Evolutionary conservation across 805 yeast genomes (phyloP), one percentile per base, ranked within the genome.

Genomic region (Wickerhamomyces ciferrii): DNA sequence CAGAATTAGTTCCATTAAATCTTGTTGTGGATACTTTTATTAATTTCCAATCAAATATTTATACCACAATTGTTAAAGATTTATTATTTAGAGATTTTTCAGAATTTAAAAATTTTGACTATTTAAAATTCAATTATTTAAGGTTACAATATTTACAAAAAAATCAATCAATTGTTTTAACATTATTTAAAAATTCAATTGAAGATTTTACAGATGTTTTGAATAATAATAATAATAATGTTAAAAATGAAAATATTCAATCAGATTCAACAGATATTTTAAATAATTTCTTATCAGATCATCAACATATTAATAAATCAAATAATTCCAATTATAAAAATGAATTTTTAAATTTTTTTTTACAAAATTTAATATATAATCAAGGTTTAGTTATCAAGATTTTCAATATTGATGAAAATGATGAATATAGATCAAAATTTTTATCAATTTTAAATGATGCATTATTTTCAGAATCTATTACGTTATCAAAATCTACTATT

Each of bases 1-100:
- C 70, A 44, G 71, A 67, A 18, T 60, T 74, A 37, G 50, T 71
- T 2, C 52, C 58, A 2, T 41, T 76, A 4, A 57, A 65, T 15
- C 51, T 63, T 2, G 52, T 72, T 1, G 58, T 68, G 6, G 68
- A 66, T 15, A 53, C 71, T 5, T 59, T 65, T 39, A 40, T 60
- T 43, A 43, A 52, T 10, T 57, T 58, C 41, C 49, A 53, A 27
- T 46, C 60, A 8, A 25, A 52, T 43, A 46, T 45, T 18, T 60
- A 49, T 43, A 45, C 41, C 11, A 51, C 42, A 14, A 48, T 57
- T n/a, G 37, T 55, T 14, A 42, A 51, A 40, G 63, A 60, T 8
- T 40, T 60, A 15, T 32, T 59, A 8, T 58, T 58, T 41, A 54
- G 53, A 18, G 59, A 55, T 14, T 29, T 49, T 8, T 14, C 49